Evolutionary conservation across 768 basidiomycete genomes (phyloP), one percentile per base, ranked within the genome.

Genomic region (Phylloporus rhodoxanthus): DNA sequence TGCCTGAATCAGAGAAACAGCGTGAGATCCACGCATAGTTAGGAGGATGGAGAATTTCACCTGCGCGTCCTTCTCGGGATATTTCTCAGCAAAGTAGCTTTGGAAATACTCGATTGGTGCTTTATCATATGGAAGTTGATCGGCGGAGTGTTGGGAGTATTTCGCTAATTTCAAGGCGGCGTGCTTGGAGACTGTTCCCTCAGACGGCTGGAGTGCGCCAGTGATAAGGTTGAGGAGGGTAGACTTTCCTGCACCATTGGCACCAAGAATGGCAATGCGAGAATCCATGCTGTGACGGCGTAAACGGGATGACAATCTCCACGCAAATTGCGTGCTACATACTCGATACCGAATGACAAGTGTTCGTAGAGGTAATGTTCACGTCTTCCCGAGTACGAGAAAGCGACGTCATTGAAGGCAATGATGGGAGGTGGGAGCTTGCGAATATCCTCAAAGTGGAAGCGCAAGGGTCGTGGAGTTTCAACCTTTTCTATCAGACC

Each of bases 281-380:
- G 89, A 90, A 71, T 92, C 91, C 90, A 92, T 92, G 68, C 90
- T 91, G 49, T 19, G 40, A 43, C 33, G 21, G 33, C 19, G 46
- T 43, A 28, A 48, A 20, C 25, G 53, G 30, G 53, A 51, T 17
- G 23, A 41, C 29, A 39, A 43, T 39, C 45, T 13, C 48, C 42
- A 57, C 28, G 28, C n/a, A 36, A 19, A 52, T 40, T 43, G 23
- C n/a, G 28, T 14, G 33, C n/a, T 14, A 75, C 83, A 57, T 50
- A 92, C 90, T 98, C 95, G 62, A 98, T 93, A 85, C 95, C 95
- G 67, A 99, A 93, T n/a, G 85, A 88, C 29, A 99, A 75, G 44
- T 85, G 75, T 65, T 87, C 55, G 71, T 99, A 99, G 13, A 99
- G 76, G 64, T 84, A 92, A 56, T 98, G 88, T 66, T 83, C 70